These are phyloP conservation scores for Ilyonectria sp. DNA, from an alignment of 2,329 filamentous ascomycete genomes.

Conservation along the genomic window DNA sequence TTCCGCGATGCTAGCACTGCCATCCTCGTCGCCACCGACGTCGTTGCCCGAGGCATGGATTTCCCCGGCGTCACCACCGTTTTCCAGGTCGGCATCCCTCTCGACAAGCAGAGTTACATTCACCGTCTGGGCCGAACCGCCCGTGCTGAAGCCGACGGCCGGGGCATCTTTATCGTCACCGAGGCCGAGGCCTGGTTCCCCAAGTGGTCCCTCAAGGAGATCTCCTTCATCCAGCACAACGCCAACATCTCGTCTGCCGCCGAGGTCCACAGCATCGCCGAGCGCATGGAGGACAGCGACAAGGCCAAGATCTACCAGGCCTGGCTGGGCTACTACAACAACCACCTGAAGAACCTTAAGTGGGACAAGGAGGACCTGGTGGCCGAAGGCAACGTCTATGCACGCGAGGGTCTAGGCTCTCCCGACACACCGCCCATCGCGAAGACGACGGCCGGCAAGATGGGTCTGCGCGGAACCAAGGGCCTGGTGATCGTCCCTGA, in stretches of 20 bases:
- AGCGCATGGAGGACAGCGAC: conserved; percentile 60
- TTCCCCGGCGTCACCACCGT: conserved; percentile 79
- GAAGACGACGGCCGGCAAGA: conserved; percentile 67
- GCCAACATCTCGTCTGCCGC: conserved; percentile 61
- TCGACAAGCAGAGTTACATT: conserved; percentile 75
- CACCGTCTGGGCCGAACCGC: conserved; percentile 78
- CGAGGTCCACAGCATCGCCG: conserved; percentile 57
- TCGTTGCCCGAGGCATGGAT: conserved; percentile 81
- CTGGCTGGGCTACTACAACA: conserved; percentile 72
- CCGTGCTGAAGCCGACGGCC: conserved; percentile 74
- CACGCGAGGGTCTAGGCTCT: conserved; percentile 62
- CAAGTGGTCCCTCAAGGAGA: conserved; percentile 65
- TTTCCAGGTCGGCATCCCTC: conserved; percentile 74
- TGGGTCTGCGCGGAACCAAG: conserved; percentile 68
- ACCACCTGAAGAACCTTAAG: conserved; percentile 60
- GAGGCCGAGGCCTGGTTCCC: conserved; percentile 67
- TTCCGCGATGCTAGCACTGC: conserved; percentile 67
- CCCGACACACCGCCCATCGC: conserved; percentile 63
- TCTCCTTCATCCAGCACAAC: conserved; percentile 64
- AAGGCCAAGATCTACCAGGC: conserved; percentile 68
- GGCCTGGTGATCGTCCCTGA: conserved; percentile 65
- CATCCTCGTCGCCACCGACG: conserved; percentile 78
- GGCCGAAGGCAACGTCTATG: conserved; percentile 65
- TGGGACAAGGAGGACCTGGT: conserved; percentile 64
- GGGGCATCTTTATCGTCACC: conserved; percentile 73